phyloP scores from a whole-genome alignment of 441 rosid genomes.

The Rhodomyrtus psidioides region DNA sequence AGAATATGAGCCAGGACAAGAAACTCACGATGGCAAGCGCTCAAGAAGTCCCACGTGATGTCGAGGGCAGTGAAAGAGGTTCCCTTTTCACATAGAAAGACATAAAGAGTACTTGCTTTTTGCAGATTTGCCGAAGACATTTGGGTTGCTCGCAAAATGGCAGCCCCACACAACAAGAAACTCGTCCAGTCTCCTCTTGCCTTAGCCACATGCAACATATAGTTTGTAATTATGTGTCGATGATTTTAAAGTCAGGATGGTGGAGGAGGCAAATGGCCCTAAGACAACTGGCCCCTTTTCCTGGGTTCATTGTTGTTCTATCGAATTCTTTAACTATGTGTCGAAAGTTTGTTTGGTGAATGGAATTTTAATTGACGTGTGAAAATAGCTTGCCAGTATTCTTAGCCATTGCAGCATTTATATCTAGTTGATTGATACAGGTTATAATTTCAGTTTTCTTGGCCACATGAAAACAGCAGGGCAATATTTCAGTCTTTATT shows the following conservation, averaged over 20 bases:
- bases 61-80: too few species aligned
- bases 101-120: too few species aligned
- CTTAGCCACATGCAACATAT: conserved; percentile 20
- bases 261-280: not conserved
- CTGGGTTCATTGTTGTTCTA: not conserved
- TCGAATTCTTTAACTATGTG: not conserved
- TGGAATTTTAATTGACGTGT: not conserved
- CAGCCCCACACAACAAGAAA: conserved; percentile 89
- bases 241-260: conserved; percentile 20
- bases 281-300: not conserved
- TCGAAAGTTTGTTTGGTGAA: not conserved
- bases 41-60: too few species aligned
- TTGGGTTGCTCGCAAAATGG: conserved; percentile 81
- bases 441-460: not conserved
- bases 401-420: not conserved
- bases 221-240: conserved; percentile 37
- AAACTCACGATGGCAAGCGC: too few species aligned
- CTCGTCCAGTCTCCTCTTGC: conserved; percentile 90
- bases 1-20: too few species aligned
- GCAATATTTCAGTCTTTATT: too few species aligned
- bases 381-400: not conserved
- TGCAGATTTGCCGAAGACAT: too few species aligned
- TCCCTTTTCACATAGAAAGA: too few species aligned
- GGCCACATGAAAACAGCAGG: not conserved
- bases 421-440: not conserved